Evolutionary conservation across 208 protist genomes (phyloP).

Genomic region (Acanthamoeba castellanii): DNA sequence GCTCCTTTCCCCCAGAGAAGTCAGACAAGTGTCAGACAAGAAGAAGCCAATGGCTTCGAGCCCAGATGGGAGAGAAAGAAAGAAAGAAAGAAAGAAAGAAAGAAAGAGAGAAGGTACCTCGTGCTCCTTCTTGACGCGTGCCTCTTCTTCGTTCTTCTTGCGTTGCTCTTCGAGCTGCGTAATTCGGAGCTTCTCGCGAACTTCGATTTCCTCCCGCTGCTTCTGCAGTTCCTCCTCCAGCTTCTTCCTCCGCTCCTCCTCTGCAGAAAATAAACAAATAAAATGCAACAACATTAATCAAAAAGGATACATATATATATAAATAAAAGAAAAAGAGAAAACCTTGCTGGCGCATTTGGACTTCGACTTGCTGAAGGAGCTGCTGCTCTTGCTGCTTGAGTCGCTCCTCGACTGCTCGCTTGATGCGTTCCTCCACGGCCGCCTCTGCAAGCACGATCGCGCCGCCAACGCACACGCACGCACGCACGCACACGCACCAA

Average conservation of each 20-base stretch:
- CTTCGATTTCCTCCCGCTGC: slow-evolving; percentile 17
- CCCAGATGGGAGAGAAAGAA: no score
- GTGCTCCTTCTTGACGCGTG: background rate
- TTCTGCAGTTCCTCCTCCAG: slow-evolving; percentile 53
- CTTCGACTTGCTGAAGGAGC: slow-evolving; percentile 8
- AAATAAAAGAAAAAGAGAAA: background rate
- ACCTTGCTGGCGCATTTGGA: background rate
- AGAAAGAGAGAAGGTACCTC: background rate
- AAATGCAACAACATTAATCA: background rate
- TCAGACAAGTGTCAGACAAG: no score
- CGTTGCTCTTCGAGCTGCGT: slow-evolving; percentile 1
- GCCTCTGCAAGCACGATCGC: background rate
- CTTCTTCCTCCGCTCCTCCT: slow-evolving; percentile 34
- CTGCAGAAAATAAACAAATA: background rate
- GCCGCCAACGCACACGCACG: background rate
- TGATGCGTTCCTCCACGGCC: slow-evolving; percentile 18
- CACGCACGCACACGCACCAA: no score
- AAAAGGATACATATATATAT: background rate
- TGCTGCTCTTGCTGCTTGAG: slow-evolving; percentile 32
- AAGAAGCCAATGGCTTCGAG: no score
- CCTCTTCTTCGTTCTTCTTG: slow-evolving; percentile 40
- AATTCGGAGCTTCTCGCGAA: background rate
- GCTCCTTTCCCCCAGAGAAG: background rate
- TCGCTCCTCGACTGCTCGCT: slow-evolving; percentile 8
- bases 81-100: background rate